Base-by-base conservation (phyloP, 1,139 yeast genomes). In the Kodamaea arcana region DNA sequence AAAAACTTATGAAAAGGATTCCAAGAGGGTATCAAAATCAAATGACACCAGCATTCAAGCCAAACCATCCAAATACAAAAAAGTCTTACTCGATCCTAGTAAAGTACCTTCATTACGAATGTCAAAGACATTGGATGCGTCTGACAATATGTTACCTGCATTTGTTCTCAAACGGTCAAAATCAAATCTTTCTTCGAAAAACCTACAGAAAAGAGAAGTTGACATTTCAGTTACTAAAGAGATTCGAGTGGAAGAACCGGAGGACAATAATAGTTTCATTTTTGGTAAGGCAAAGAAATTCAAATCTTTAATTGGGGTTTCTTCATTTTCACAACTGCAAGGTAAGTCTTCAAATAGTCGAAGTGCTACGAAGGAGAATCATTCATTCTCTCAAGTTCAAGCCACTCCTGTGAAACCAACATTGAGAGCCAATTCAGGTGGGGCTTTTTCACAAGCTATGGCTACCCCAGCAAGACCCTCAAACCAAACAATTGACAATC, bases 121-220 rank as follows among this genome's bases (percentile, higher is more conserved):
- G 9, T 39, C 46, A 3, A 36, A 41, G 20, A 39, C 50, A 2
- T 34, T 40, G 3, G 45, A 39, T 10, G 29, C 17, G 16, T 52
- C 45, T 14, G 50, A 52, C 4, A 53, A 55, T 17, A 46, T 61
- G 35, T 44, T 55, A 23, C 70, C 68, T 1, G 60, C 64, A 2
- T 46, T 59, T 29, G 47, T 58, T 21, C 48, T 71, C 15, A 65
- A 62, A 30, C 51, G 75, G 33, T 66, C 75, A 1, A 69, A 62
- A 36, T 69, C 75, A 0, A 65, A 58, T 34, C 53, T 72, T 41
- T 64, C 70, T 3, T 55, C 76, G 0, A 65, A 61, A 25, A 60
- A 62, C 37, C 46, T 73, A 30, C 65, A 69, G 25, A 65, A 67
- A 40, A 50, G 78, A 31, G 73, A 72, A 44, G 71, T 73, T n/a